Evolutionary conservation across 2,329 filamentous ascomycete species (phyloP), one percentile per base, ranked within the genome.

Genomic region (Pseudogymnoascus sp.): DNA sequence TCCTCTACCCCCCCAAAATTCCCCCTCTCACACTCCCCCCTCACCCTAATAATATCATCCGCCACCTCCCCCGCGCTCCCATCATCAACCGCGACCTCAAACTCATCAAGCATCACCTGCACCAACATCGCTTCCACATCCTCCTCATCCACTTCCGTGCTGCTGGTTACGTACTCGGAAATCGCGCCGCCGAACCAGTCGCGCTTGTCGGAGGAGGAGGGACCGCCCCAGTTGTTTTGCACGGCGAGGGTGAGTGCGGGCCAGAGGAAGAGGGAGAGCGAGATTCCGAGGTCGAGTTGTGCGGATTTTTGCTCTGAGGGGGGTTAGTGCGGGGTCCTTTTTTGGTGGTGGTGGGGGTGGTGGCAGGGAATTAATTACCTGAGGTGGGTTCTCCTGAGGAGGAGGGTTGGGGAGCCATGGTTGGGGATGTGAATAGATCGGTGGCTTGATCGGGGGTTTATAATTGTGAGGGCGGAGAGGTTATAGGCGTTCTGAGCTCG

Each of bases 141-240:
- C 67, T 89, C 86, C 16, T 83, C 78, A 69, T 96, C 89, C 10
- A 90, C 86, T 63, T 85, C 79, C 1, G 85, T 80, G 3, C 80
- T 77, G 10, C 79, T 76, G 16, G 71, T 67, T 69, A 97, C 89
- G 66, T 96, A 85, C 25, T 96, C 91, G 64, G 88, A 89, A 62
- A 97, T 82, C 46, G 89, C 90, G 67, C 92, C 93, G 61, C 90
- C 93, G 71, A 99, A 90, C 93, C 93, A 97, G 81, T 96, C 93
- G 71, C 93, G 89, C 80, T 97, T 97, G 76, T 96, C 91, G 65
- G 82, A 76, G 21, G 87, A 89, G 64, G 91, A 87, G 42, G 90
- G 86, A 1, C 93, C 95, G 70, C 93, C 95, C 89, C 93, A 96
- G 77, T 86, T 82, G 75, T 91, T 91, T 74, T 90, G 84, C 50